A percentile compares a stretch with the other conserved stretches of the same genome.
Conservation (phyloP, 192 early-diverging fungal genomes). For the Phycomyces blakesleeanus region DNA sequence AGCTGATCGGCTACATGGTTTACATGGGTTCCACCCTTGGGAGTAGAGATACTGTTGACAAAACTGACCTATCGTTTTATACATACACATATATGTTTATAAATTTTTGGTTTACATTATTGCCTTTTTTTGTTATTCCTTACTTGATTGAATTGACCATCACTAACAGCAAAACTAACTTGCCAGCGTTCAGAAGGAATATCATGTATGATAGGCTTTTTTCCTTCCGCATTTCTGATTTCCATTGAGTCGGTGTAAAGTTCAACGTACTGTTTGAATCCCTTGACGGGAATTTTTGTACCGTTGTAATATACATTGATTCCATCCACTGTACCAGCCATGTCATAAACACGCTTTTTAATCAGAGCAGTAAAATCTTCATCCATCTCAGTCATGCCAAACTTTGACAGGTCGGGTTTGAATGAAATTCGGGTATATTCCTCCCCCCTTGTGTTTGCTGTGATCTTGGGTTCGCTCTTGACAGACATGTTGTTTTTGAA, state of each 20-base stretch:
- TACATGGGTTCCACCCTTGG: conserved; percentile 90
- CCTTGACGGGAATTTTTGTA: conserved; percentile 73
- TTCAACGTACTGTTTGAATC: conserved; percentile 88
- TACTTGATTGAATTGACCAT: conserved; percentile 94
- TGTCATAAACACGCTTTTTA: conserved; percentile 89
- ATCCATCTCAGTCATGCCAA: conserved; percentile 84
- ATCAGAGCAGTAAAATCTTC: conserved; percentile 83
- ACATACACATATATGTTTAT: not conserved
- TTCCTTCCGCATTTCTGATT: conserved; percentile 22
- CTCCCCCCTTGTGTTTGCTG: conserved; percentile 55
- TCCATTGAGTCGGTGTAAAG: conserved; percentile 55
- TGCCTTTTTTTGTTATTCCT: not conserved
- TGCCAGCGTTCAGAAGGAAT: conserved; percentile 82
- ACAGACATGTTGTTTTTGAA: conserved; percentile 89
- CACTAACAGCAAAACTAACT: conserved; percentile 85
- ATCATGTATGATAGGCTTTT: conserved; percentile 69
- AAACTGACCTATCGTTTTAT: conserved; percentile 63
- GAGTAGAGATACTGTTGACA: conserved; percentile 95
- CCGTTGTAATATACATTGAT: conserved; percentile 89
- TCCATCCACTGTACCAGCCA: conserved; percentile 82
- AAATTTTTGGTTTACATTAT: not conserved
- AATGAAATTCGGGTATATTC: conserved; percentile 94
- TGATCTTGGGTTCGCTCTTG: conserved; percentile 73
- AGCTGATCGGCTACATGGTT: conserved; percentile 82
- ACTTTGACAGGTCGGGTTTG: conserved; percentile 88